A percentile compares a stretch with the other conserved stretches of the same genome.
phyloP scores from a whole-genome alignment of 2,329 filamentous ascomycete genomes.

The Ophiostoma himal-ulmi region DNA sequence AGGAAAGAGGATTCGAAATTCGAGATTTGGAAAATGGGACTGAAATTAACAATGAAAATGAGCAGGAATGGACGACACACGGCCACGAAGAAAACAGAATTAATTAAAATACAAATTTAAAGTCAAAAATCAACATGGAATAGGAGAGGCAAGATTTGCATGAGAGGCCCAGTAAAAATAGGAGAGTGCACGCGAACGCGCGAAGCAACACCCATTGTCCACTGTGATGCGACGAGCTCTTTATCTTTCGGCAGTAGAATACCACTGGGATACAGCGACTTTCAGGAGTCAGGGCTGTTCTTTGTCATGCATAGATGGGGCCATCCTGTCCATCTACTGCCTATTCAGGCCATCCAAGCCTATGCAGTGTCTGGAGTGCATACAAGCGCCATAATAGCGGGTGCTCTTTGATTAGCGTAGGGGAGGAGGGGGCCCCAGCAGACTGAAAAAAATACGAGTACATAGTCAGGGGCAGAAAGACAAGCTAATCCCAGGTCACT shows the following conservation, averaged over 20 bases:
- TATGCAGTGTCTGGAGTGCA: background rate
- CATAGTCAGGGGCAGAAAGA: constrained; percentile 15
- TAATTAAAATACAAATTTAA: constrained; percentile 1
- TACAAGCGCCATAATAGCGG: constrained; percentile 12
- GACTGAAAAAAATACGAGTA: background rate
- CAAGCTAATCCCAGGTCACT: constrained; percentile 9
- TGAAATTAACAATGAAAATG: background rate
- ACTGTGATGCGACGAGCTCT: background rate
- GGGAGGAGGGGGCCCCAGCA: constrained; percentile 8
- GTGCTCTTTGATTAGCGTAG: constrained; percentile 20
- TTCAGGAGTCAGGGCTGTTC: background rate
- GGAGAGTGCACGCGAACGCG: background rate
- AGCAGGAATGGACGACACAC: constrained; percentile 18
- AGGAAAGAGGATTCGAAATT: constrained; percentile 7
- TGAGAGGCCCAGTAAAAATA: constrained; percentile 13
- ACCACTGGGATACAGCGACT: background rate
- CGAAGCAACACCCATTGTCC: background rate
- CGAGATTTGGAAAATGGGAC: too few relatives aligned
- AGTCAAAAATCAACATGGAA: background rate
- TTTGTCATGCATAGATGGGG: background rate
- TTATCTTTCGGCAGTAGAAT: background rate
- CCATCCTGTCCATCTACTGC: background rate
- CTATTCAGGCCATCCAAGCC: background rate
- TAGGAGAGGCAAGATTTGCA: constrained; percentile 11
- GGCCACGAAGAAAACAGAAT: constrained; percentile 20